Conservation (phyloP, 192 early-diverging fungal species). For the Gigaspora rosea region DNA sequence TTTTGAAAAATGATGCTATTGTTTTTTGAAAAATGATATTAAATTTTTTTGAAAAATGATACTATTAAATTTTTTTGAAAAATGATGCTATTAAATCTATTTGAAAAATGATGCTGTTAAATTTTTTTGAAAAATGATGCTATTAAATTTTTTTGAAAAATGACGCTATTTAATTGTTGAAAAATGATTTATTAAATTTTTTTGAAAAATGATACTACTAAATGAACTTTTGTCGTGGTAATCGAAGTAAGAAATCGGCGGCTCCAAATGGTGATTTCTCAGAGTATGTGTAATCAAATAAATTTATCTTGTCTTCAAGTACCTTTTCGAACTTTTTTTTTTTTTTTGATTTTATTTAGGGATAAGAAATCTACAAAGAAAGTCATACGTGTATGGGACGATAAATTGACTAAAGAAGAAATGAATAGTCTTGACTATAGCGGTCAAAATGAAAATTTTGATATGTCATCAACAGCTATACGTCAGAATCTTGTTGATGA, state of each 20-base stretch:
- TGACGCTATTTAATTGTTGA: no score
- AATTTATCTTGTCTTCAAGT: neutral
- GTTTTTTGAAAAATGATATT: no score
- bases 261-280: slow-evolving; percentile 28
- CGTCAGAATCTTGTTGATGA: slow-evolving; percentile 52
- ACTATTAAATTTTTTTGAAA: no score
- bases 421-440: slow-evolving; percentile 57
- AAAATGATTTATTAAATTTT: no score
- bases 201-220: no score
- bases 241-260: slow-evolving; percentile 36
- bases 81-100: no score
- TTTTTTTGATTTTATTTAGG: neutral
- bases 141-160: no score
- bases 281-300: slow-evolving; percentile 32
- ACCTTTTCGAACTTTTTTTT: neutral
- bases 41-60: no score
- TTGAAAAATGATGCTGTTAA: no score
- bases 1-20: no score
- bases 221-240: no score
- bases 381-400: slow-evolving; percentile 78
- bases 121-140: no score
- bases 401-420: slow-evolving; percentile 58
- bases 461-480: slow-evolving; percentile 15
- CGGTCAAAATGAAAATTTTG: slow-evolving; percentile 29
- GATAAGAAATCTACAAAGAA: slow-evolving; percentile 56